Evolutionary conservation across 495 filamentous ascomycete genomes (phyloP), one percentile per base, ranked within the genome.

Genomic region (Neurospora sp.): DNA sequence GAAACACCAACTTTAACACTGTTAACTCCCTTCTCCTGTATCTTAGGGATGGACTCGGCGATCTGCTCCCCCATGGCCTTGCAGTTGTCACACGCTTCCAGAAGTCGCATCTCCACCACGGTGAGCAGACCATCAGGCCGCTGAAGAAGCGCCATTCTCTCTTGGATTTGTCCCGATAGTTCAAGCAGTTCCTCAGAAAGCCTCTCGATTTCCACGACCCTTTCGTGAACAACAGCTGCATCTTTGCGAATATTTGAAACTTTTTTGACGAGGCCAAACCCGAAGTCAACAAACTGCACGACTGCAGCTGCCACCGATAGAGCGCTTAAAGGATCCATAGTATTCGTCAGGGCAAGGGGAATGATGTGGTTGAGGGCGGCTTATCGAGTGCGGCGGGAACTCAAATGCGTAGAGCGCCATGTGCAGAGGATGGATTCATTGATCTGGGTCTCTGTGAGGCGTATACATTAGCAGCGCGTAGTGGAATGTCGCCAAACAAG

Each of bases 301-400:
- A 70, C 69, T 9, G 69, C 37, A 18, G 31, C 20, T 7, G 74
- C 74, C 1, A 75, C 31, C 53, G 53, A 59, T 16, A 75, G 20
- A 70, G 74, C 74, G 14, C 42, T 70, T 8, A 75, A 8, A 27
- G 71, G 71, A 39, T 75, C 73, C 73, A 75, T 75, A 10, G 20
- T 22, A 2, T 47, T 22, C n/a, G 44, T 47, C n/a, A 22, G 44
- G 3, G n/a, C 44, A 47, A 47, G 44, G n/a, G 2, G n/a, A 47
- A 0, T 4, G 44, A 47, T 47, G n/a, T 9, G 44, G 8, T 22
- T 22, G 44, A 2, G 44, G n/a, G 8, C 8, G 3, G n/a, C 44
- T 47, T 47, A 0, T 0, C 4, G 6, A 20, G n/a, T 47, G 18
- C 18, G 8, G 44, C n/a, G 44, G 44, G n/a, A 47, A 47, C 8